A percentile compares a stretch with the other conserved stretches of the same genome.
These are phyloP conservation scores for Leishmania turanica DNA, from an alignment of 208 protist genomes.

Conservation along the genomic window DNA sequence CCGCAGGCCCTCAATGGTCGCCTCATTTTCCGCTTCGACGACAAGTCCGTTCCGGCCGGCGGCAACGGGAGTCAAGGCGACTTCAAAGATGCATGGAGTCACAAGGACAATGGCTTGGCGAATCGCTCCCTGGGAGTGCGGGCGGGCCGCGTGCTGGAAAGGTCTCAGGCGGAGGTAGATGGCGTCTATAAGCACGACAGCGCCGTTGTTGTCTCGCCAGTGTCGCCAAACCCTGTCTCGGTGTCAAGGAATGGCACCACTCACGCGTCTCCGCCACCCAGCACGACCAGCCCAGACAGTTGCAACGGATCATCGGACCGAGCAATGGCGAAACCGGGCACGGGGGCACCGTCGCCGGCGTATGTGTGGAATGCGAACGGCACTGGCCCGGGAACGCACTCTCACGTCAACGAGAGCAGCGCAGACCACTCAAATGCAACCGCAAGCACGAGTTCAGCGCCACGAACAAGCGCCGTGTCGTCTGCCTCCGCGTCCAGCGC, in stretches of 20 bases:
- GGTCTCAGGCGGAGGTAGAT: not conserved
- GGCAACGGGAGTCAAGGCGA: constrained; percentile 6
- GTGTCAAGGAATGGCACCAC: not conserved
- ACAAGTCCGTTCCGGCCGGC: constrained; percentile 18
- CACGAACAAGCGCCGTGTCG: not conserved
- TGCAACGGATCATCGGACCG: not conserved
- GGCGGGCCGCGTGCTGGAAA: not conserved
- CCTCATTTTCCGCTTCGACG: constrained; percentile 67
- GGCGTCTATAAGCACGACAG: not conserved
- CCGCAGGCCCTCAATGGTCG: constrained; percentile 70
- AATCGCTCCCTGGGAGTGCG: not conserved
- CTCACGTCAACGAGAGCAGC: not conserved
- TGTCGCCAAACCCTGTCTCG: not conserved
- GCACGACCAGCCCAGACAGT: not conserved
- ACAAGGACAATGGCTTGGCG: not conserved
- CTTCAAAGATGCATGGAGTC: constrained; percentile 29
- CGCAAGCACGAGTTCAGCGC: not conserved
- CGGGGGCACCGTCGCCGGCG: not conserved
- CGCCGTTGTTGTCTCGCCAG: not conserved
- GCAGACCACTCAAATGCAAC: not conserved
- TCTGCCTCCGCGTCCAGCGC: not conserved
- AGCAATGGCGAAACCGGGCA: not conserved
- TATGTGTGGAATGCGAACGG: too few species aligned
- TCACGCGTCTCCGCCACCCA: not conserved
- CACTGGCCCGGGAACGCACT: not conserved